Conservation (phyloP, 805 yeast species). For the Candida taoyuanica region DNA sequence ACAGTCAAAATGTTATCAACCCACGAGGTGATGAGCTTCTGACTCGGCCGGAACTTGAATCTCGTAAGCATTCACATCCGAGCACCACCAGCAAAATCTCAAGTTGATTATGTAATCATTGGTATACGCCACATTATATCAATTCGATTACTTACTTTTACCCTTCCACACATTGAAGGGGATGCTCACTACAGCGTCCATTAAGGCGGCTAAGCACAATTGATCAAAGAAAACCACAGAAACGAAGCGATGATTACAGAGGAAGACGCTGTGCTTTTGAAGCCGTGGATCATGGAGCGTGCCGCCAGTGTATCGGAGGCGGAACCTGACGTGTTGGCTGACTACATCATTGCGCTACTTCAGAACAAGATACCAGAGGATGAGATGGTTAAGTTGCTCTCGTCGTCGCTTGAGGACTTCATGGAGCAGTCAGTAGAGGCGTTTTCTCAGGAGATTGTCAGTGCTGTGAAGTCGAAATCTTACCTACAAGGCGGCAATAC, state of each 20-base stretch:
- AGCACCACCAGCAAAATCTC: too few relatives aligned
- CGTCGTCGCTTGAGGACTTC: conserved; percentile 37
- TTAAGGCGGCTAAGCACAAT: too few relatives aligned
- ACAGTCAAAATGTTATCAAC: not conserved
- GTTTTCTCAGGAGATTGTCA: conserved; percentile 28
- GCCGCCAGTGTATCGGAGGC: conserved; percentile 31
- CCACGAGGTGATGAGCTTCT: conserved; percentile 1
- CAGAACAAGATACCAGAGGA: conserved; percentile 32
- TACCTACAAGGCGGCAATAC: conserved; percentile 2
- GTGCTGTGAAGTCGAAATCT: conserved; percentile 16
- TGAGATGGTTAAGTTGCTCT: conserved; percentile 30
- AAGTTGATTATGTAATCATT: too few relatives aligned
- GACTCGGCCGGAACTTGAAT: not conserved
- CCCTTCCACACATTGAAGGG: too few relatives aligned
- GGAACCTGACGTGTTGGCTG: conserved; percentile 39
- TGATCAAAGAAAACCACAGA: too few relatives aligned
- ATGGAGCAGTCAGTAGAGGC: conserved; percentile 19
- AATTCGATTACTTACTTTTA: too few relatives aligned
- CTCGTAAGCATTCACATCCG: too few relatives aligned
- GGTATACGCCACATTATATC: too few relatives aligned
- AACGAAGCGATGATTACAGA: conserved; percentile 3
- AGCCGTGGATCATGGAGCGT: conserved; percentile 27
- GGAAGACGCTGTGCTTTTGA: conserved; percentile 16
- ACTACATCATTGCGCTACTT: conserved; percentile 40
- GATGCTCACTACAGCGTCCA: too few relatives aligned